These are phyloP conservation scores for Ricinus communis DNA, from an alignment of 345 rosid genomes.

Conservation along the genomic window DNA sequence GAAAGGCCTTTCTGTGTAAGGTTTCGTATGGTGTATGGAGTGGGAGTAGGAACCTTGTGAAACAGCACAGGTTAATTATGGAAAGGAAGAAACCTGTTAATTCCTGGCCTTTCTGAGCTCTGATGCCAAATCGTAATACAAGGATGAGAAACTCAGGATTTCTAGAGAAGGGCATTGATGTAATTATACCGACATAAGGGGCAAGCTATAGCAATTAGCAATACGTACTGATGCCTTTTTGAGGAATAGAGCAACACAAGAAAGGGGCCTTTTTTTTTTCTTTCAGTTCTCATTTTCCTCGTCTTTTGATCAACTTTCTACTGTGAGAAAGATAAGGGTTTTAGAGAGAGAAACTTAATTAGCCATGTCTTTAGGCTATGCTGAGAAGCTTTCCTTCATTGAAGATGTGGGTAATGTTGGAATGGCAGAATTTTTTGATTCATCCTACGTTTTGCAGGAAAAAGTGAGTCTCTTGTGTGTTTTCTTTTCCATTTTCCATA, in stretches of 20 bases:
- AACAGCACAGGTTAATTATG: too few species aligned
- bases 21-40: too few species aligned
- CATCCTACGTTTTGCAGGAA: slow-evolving; percentile 64
- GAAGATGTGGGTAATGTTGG: slow-evolving; percentile 99
- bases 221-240: slow-evolving; percentile 18
- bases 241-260: slow-evolving; percentile 13
- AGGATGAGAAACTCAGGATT: too few species aligned
- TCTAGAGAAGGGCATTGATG: neutral
- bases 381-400: slow-evolving; percentile 97
- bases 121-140: too few species aligned
- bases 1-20: too few species aligned
- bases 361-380: slow-evolving; percentile 94
- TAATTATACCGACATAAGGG: neutral
- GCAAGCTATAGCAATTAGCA: too few species aligned
- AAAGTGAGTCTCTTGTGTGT: slow-evolving; percentile 46
- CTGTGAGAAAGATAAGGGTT: slow-evolving; percentile 7
- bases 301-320: slow-evolving; percentile 1
- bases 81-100: too few species aligned
- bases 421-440: slow-evolving; percentile 88
- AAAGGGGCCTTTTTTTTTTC: neutral
- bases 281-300: neutral
- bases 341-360: neutral
- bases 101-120: too few species aligned
- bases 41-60: too few species aligned
- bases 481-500: neutral